Conservation (phyloP, 176 grass and related monocot genomes). For the Oryza coarctata region DNA sequence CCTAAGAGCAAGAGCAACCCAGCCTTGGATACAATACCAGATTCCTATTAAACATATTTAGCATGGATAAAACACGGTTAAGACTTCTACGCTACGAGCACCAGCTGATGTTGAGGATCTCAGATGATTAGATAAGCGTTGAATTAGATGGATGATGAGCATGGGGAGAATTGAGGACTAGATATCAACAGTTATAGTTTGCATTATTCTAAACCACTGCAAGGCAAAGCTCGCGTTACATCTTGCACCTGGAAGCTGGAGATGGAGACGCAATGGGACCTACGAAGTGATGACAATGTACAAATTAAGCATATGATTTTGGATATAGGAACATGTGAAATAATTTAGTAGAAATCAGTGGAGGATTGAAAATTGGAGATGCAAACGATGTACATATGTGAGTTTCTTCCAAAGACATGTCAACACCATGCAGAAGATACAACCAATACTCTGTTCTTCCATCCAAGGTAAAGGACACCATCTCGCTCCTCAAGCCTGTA, state of each 20-base stretch:
- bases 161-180: not conserved
- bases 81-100: not conserved
- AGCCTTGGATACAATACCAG: not conserved
- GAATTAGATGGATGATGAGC: slow-evolving; percentile 15
- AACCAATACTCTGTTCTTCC: slow-evolving; percentile 56
- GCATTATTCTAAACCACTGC: not conserved
- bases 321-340: not conserved
- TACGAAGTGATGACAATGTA: not conserved
- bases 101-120: not conserved
- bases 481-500: slow-evolving; percentile 53
- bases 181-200: not conserved
- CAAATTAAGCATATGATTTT: not conserved
- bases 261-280: not conserved
- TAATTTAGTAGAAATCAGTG: not conserved
- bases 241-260: not conserved
- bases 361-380: not conserved
- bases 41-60: not conserved
- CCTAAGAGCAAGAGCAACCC: not conserved
- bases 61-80: not conserved
- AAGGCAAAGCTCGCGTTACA: not conserved
- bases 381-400: not conserved
- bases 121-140: not conserved
- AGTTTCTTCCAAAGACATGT: slow-evolving; percentile 24
- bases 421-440: slow-evolving; percentile 60
- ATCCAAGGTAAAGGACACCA: slow-evolving; percentile 56